phyloP scores from a whole-genome alignment of 495 filamentous ascomycete species.

The Pyrenula massariospora region DNA sequence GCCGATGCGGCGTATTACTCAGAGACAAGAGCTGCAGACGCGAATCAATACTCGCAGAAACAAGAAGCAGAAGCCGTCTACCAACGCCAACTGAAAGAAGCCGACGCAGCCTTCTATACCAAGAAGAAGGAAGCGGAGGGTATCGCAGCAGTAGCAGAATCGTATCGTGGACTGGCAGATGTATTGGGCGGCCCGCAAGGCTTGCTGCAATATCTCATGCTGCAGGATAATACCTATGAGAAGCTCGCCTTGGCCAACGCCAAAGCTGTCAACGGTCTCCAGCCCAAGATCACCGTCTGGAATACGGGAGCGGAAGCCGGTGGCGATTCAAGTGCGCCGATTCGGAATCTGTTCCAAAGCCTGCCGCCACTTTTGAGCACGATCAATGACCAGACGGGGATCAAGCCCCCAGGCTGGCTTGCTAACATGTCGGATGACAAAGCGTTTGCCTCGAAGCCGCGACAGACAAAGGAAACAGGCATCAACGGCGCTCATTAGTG shows the following conservation, averaged over 20 bases:
- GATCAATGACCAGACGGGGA: slow-evolving; percentile 76
- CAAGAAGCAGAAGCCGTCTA: slow-evolving; percentile 42
- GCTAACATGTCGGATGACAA: slow-evolving; percentile 3
- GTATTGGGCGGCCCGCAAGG: slow-evolving; percentile 67
- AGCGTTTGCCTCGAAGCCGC: not conserved
- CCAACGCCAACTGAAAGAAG: slow-evolving; percentile 32
- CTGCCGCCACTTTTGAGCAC: slow-evolving; percentile 69
- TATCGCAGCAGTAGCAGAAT: slow-evolving; percentile 61
- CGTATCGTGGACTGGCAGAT: slow-evolving; percentile 53
- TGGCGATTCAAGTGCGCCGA: slow-evolving; percentile 32
- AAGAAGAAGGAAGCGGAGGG: slow-evolving; percentile 65
- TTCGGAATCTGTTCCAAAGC: slow-evolving; percentile 57
- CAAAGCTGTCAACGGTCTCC: slow-evolving; percentile 57
- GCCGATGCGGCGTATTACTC: slow-evolving; percentile 50
- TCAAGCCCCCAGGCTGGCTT: slow-evolving; percentile 60
- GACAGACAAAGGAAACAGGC: not conserved
- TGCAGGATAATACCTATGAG: slow-evolving; percentile 25
- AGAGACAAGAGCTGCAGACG: slow-evolving; percentile 39
- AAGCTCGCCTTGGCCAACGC: slow-evolving; percentile 35
- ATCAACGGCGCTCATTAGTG: not conserved
- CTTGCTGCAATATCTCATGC: slow-evolving; percentile 61
- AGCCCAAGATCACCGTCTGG: slow-evolving; percentile 83
- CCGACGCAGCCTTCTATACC: slow-evolving; percentile 48
- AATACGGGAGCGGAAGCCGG: slow-evolving; percentile 50
- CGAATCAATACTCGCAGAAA: slow-evolving; percentile 42